Conservation (phyloP, 2,329 filamentous ascomycete genomes). For the Trichoderma koningii region DNA sequence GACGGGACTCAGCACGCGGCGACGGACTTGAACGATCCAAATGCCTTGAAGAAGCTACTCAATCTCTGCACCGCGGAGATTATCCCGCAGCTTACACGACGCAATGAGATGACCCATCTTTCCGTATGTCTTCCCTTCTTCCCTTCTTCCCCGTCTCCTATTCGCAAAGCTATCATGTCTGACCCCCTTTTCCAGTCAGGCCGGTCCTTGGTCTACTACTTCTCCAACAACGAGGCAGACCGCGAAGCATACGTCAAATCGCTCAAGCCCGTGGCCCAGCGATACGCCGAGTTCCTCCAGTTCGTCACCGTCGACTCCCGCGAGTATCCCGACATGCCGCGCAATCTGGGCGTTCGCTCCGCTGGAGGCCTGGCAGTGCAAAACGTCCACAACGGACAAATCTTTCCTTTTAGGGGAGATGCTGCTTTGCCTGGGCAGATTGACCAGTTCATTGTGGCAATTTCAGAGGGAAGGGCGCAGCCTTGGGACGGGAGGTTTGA, state of each 20-base stretch:
- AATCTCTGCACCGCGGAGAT: slow-evolving; percentile 43
- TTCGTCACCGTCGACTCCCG: slow-evolving; percentile 51
- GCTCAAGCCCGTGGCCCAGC: slow-evolving; percentile 47
- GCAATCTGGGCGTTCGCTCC: slow-evolving; percentile 40
- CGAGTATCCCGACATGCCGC: slow-evolving; percentile 50
- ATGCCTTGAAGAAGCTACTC: slow-evolving; percentile 44
- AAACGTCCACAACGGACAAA: slow-evolving; percentile 48
- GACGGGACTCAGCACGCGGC: slow-evolving; percentile 42
- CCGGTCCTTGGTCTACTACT: slow-evolving; percentile 44
- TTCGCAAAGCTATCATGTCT: too few relatives aligned
- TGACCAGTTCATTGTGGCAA: slow-evolving; percentile 48
- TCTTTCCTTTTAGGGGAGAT: slow-evolving; percentile 42
- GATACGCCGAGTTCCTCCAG: slow-evolving; percentile 50
- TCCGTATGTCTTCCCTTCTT: slow-evolving; percentile 36
- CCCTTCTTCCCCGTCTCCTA: too few relatives aligned
- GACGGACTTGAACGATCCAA: slow-evolving; percentile 38
- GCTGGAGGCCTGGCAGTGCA: slow-evolving; percentile 45
- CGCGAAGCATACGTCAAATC: slow-evolving; percentile 41
- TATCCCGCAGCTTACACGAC: slow-evolving; percentile 49
- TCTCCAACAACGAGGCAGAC: slow-evolving; percentile 34
- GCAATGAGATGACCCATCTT: slow-evolving; percentile 48
- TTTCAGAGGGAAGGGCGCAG: slow-evolving; percentile 46
- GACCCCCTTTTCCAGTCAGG: slow-evolving; percentile 37
- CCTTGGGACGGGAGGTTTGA: slow-evolving; percentile 38
- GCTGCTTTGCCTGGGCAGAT: slow-evolving; percentile 41